Evolutionary conservation across 306 rosid genomes (phyloP), one percentile per base, ranked within the genome.

Genomic region (Hippophae gyantsensis): DNA sequence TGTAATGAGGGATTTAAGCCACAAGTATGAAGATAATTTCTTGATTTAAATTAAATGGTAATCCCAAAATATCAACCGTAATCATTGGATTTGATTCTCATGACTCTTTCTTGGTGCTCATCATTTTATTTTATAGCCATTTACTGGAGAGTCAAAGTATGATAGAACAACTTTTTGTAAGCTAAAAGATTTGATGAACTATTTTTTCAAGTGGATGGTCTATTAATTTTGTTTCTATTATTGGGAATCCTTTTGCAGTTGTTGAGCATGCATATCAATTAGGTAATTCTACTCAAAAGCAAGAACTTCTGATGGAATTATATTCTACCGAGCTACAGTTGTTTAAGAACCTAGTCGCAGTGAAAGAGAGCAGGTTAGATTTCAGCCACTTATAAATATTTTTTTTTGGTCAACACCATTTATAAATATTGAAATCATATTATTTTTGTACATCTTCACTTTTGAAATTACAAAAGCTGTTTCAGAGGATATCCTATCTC

Each of bases 181-280:
- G 23, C 23, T 18, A 18, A 18, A 18, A 18, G 23, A 18, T 18
- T 18, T 18, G 23, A 18, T 18, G 23, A 18, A 18, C 23, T 18
- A 18, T 18, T 18, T 18, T 18, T 18, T 18, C 23, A 18, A 18
- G 23, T 18, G 23, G 23, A 18, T 18, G 23, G 23, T 18, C 23
- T 18, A 18, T 18, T 18, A 18, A 18, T 18, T 18, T 18, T 18
- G 23, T 18, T 18, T 18, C 23, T 18, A 18, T 1, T 18, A 18
- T 18, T 18, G 23, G 23, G 23, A 18, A 18, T 18, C 23, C 38
- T 62, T 27, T 43, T 13, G 70, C 83, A 92, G 99, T 88, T 63
- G 81, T 92, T 54, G 95, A 88, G 74, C 95, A 88, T 66, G 95
- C 95, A 32, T 88, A 88, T 38, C 82, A 86, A 43, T 68, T 83